A percentile compares a stretch with the other conserved stretches of the same genome.
Conservation (phyloP, 2,329 filamentous ascomycete species). For the Trichoderma atroviride region DNA sequence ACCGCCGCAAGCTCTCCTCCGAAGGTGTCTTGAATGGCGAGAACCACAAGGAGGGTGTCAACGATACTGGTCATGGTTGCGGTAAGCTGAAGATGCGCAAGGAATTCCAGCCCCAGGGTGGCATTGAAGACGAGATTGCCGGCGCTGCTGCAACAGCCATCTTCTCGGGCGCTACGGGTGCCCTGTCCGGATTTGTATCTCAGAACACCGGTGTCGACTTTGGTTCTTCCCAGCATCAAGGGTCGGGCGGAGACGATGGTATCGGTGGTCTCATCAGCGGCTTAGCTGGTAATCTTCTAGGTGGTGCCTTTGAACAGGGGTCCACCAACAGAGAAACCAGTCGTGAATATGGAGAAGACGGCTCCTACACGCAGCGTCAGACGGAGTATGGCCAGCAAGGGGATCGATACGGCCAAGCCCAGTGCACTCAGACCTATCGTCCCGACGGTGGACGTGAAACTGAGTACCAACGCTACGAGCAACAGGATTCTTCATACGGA, state of each 20-base stretch:
- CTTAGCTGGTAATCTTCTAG: conserved; percentile 64
- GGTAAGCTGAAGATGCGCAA: conserved; percentile 80
- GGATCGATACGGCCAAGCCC: conserved; percentile 61
- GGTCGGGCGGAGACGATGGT: conserved; percentile 62
- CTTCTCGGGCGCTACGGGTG: conserved; percentile 60
- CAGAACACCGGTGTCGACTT: conserved; percentile 50
- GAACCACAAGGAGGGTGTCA: conserved; percentile 84
- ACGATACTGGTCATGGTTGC: conserved; percentile 84
- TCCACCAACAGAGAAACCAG: conserved; percentile 58
- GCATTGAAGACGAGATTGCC: conserved; percentile 58
- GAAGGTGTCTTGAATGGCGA: conserved; percentile 74
- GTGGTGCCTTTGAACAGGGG: conserved; percentile 58
- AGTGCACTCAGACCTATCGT: conserved; percentile 62
- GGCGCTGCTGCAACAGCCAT: conserved; percentile 59
- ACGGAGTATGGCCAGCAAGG: conserved; percentile 63
- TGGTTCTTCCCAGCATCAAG: conserved; percentile 36
- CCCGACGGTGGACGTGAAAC: conserved; percentile 58
- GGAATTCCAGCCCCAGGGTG: conserved; percentile 54
- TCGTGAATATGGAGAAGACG: conserved; percentile 59
- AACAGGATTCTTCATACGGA: conserved; percentile 48
- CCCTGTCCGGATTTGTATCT: conserved; percentile 50
- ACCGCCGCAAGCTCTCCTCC: conserved; percentile 75
- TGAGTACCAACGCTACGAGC: conserved; percentile 65
- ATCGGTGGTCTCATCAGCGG: conserved; percentile 72
- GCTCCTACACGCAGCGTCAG: conserved; percentile 62